Conservation (phyloP, 352 stramenopile genomes). For the Pythium guiyangense region DNA sequence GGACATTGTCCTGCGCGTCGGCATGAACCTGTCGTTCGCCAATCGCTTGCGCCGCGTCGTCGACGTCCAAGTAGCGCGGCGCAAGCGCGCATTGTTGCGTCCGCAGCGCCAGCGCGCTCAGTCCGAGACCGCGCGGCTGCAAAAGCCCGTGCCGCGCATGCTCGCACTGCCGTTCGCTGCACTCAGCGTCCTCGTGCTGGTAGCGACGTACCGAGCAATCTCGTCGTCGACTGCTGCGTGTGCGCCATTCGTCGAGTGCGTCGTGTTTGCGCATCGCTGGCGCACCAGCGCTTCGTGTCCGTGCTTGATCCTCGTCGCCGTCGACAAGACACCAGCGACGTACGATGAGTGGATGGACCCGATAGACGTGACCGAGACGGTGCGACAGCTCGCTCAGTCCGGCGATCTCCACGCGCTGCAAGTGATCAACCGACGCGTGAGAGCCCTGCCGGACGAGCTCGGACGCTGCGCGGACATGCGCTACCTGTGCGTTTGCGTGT, state of each 20-base stretch:
- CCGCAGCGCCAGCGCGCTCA: slow-evolving; percentile 75
- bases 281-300: not conserved
- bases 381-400: not conserved
- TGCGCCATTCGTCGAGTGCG: not conserved
- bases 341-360: too few species aligned
- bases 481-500: not conserved
- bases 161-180: not conserved
- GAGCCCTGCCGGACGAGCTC: not conserved
- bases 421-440: not conserved
- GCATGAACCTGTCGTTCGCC: not conserved
- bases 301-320: not conserved
- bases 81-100: slow-evolving; percentile 74
- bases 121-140: slow-evolving; percentile 48
- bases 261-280: not conserved
- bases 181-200: not conserved
- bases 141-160: not conserved
- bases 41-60: not conserved
- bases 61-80: slow-evolving; percentile 12
- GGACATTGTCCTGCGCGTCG: not conserved
- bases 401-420: not conserved
- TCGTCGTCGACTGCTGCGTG: not conserved
- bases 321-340: too few species aligned
- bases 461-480: not conserved
- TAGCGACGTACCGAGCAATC: not conserved
- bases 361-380: not conserved